phyloP scores from a whole-genome alignment of 2,329 filamentous ascomycete genomes.

The Paradendryphiella salina region DNA sequence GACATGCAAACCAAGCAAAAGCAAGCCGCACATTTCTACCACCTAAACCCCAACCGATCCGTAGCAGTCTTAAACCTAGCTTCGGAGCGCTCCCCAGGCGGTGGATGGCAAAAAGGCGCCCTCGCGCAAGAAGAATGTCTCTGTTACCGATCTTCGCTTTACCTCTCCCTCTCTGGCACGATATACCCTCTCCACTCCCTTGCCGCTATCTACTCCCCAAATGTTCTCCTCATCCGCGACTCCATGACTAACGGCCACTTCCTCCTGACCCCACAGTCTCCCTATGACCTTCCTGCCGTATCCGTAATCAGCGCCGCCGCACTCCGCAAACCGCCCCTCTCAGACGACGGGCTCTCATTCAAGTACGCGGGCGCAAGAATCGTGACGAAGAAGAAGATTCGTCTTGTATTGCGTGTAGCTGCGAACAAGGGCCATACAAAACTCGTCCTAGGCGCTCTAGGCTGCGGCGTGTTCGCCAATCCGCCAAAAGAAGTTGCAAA shows the following conservation, averaged over 20 bases:
- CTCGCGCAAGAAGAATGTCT: slow-evolving; percentile 71
- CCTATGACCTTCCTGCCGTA: slow-evolving; percentile 54
- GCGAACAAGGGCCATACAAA: slow-evolving; percentile 60
- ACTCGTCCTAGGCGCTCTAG: slow-evolving; percentile 69
- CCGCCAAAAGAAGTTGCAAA: slow-evolving; percentile 64
- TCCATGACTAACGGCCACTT: slow-evolving; percentile 53
- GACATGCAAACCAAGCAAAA: background rate
- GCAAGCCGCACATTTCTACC: background rate
- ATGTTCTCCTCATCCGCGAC: slow-evolving; percentile 62
- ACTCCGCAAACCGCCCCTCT: slow-evolving; percentile 48
- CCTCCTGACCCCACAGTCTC: slow-evolving; percentile 47
- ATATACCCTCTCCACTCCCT: slow-evolving; percentile 60
- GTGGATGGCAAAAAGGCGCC: slow-evolving; percentile 65
- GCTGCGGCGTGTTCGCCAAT: slow-evolving; percentile 69
- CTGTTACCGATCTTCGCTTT: slow-evolving; percentile 65
- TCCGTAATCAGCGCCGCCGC: slow-evolving; percentile 66
- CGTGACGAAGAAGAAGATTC: slow-evolving; percentile 65
- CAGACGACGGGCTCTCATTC: slow-evolving; percentile 21
- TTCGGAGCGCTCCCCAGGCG: slow-evolving; percentile 61
- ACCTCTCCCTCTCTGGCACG: slow-evolving; percentile 50
- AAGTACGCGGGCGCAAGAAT: slow-evolving; percentile 49
- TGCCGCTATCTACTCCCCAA: slow-evolving; percentile 62
- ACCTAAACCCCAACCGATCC: slow-evolving; percentile 19
- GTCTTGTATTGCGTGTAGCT: slow-evolving; percentile 62
- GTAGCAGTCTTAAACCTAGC: slow-evolving; percentile 70